These are phyloP conservation scores for Rutidosis leptorrhynchoides DNA, from an alignment of 129 eudicot species.

Conservation along the genomic window DNA sequence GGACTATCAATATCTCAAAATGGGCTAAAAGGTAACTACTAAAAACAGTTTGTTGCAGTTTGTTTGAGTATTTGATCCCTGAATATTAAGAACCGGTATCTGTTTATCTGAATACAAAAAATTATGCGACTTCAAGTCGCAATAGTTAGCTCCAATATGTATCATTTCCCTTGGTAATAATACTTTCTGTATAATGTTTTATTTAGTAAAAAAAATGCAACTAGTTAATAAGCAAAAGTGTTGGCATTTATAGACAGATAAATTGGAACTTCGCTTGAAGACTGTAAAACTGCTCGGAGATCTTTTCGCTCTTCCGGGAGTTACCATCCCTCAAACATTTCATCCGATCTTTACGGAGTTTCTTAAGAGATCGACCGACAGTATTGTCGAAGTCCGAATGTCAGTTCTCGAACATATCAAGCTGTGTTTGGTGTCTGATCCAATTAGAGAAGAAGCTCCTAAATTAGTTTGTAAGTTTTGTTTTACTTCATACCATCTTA, in stretches of 20 bases:
- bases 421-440: constrained; percentile 67
- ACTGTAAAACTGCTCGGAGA: constrained; percentile 80
- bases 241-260: constrained; percentile 60
- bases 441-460: constrained; percentile 66
- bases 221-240: constrained; percentile 2
- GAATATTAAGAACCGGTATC: background rate
- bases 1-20: background rate
- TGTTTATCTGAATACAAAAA: background rate
- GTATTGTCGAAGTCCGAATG: constrained; percentile 72
- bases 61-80: background rate
- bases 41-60: background rate
- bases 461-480: constrained; percentile 65
- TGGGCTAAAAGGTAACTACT: background rate
- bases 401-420: constrained; percentile 70
- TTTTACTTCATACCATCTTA: constrained; percentile 12
- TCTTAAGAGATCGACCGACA: constrained; percentile 73
- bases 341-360: constrained; percentile 74
- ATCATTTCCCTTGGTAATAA: background rate
- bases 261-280: constrained; percentile 62
- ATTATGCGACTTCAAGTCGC: background rate
- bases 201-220: constrained; percentile 8
- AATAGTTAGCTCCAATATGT: background rate
- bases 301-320: constrained; percentile 68
- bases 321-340: constrained; percentile 60
- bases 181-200: background rate